Base-by-base conservation (phyloP, 306 rosid genomes). In the Medicago lupulina region DNA sequence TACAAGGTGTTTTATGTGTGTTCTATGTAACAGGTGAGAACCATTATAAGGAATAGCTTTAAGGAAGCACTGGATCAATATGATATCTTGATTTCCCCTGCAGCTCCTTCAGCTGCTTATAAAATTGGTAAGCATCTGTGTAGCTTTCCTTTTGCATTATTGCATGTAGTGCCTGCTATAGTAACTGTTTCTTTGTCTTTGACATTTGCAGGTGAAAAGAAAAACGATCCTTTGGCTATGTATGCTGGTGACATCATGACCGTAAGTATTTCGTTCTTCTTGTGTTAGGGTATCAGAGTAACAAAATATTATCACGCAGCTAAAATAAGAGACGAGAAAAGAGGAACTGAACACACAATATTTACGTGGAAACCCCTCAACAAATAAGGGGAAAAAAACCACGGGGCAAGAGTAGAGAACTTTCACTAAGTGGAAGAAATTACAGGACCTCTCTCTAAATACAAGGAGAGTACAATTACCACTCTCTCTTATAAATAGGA, bases 241-340 rank as follows among this genome's bases (percentile, higher is more conserved):
- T 92, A 89, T 74, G 97, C 97, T 1, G 98, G 98, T 6, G 98
- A 95, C 74, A 89, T 92, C 88, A 95, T 92, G 98, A 95, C 98
- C 49, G 98, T 95, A 81, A 95, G 96, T 76, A 83, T 84, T 83
- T 72, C 51, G 70, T 58, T 71, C 46, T 21, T 21, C 23, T 21
- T n/a, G n/a, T n/a, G n/a, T n/a, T n/a, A n/a, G n/a, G n/a, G n/a
- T n/a, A n/a, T n/a, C n/a, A n/a, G n/a, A n/a, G n/a, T n/a, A n/a
- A n/a, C n/a, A n/a, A n/a, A n/a, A n/a, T n/a, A n/a, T n/a, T n/a
- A n/a, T n/a, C n/a, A n/a, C n/a, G n/a, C n/a, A n/a, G n/a, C n/a
- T n/a, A n/a, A n/a, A n/a, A n/a, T n/a, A n/a, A n/a, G n/a, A n/a
- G n/a, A n/a, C n/a, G n/a, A n/a, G n/a, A n/a, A n/a, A n/a, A n/a